These are phyloP conservation scores for Stenogyne calaminthoides DNA, from an alignment of 305 asterid species.

Conservation along the genomic window DNA sequence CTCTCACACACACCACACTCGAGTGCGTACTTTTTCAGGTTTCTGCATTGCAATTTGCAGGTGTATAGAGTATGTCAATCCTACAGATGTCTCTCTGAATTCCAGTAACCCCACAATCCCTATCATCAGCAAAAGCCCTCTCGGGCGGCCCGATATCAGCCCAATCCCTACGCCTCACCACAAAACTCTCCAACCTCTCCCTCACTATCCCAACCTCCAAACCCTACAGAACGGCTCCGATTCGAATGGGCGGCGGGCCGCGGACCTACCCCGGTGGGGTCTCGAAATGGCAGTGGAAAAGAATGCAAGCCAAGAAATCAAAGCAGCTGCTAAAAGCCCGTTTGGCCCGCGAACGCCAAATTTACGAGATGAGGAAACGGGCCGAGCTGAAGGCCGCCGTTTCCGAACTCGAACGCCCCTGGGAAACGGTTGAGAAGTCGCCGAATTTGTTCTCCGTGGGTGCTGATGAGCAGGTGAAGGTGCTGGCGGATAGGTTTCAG, in stretches of 20 bases:
- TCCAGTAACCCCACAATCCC: constrained; percentile 35
- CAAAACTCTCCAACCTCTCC: constrained; percentile 45
- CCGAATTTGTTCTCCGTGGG: constrained; percentile 82
- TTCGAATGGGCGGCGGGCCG: constrained; percentile 98
- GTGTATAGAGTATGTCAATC: constrained; percentile 35
- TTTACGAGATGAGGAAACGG: constrained; percentile 92
- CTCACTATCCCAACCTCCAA: constrained; percentile 29
- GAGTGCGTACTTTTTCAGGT: constrained; percentile 8
- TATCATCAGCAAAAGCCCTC: constrained; percentile 47
- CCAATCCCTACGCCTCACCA: constrained; percentile 37
- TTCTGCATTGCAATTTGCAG: constrained; percentile 15
- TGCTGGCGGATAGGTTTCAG: constrained; percentile 95
- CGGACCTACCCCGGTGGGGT: constrained; percentile 95
- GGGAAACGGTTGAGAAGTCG: constrained; percentile 87
- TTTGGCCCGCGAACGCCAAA: constrained; percentile 83
- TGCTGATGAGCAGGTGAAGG: constrained; percentile 95
- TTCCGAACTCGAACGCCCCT: constrained; percentile 88
- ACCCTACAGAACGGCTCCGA: constrained; percentile 43
- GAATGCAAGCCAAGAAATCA: constrained; percentile 85
- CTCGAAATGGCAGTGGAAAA: constrained; percentile 97
- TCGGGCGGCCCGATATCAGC: constrained; percentile 35
- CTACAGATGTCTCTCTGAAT: constrained; percentile 39
- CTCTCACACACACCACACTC: neutral
- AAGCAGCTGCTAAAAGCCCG: constrained; percentile 91
- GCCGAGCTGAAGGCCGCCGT: constrained; percentile 94